Evolutionary conservation across 495 filamentous ascomycete species (phyloP).

Genomic region (Neurospora tetraspora): DNA sequence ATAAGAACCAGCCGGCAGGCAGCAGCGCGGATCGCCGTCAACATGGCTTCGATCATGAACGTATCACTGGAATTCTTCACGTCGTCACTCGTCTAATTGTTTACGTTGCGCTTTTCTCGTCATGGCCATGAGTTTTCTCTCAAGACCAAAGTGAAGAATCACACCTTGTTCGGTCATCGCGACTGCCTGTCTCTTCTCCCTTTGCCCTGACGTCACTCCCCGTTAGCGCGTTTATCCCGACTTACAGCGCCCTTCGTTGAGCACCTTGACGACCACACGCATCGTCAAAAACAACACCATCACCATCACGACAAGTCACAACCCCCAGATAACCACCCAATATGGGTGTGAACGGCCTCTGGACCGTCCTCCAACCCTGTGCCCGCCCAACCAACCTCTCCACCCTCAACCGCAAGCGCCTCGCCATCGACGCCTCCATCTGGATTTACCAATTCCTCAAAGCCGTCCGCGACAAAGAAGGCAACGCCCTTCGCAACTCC

Average conservation of each 20-base stretch:
- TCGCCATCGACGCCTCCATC: conserved; percentile 95
- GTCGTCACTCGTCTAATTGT: neutral
- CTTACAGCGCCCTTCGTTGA: neutral
- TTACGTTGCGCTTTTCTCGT: neutral
- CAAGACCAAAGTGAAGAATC: neutral
- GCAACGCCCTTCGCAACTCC: conserved; percentile 88
- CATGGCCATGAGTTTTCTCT: neutral
- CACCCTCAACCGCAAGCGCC: conserved; percentile 86
- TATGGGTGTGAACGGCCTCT: conserved; percentile 98
- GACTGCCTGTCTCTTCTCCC: neutral
- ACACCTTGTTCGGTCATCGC: neutral
- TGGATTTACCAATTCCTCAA: conserved; percentile 99
- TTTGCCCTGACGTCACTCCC: neutral
- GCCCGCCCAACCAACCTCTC: conserved; percentile 87
- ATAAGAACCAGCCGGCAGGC: neutral
- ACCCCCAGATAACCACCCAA: neutral
- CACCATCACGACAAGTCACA: neutral
- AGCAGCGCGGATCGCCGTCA: neutral
- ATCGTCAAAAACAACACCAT: neutral
- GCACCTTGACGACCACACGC: neutral
- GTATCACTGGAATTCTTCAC: neutral
- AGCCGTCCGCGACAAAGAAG: conserved; percentile 95
- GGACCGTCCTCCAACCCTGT: conserved; percentile 87
- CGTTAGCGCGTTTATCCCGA: neutral
- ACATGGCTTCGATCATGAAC: neutral